Percentiles rank a stretch among this genome's conserved stretches.
Conservation (phyloP, 148 eudicot species). For the Persicaria tinctoria region DNA sequence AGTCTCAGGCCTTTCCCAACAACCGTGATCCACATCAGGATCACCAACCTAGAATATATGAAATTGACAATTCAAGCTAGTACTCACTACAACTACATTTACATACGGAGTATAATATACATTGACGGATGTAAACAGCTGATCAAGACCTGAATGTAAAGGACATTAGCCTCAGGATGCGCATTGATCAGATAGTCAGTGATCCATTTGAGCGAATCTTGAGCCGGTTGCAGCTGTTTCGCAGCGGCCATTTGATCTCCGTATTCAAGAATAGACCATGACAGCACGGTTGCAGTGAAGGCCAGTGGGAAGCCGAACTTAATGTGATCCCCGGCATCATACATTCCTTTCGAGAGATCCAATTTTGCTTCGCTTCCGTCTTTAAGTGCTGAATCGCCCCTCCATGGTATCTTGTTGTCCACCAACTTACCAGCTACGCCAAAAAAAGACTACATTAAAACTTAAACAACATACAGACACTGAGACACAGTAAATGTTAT, state of each 20-base stretch:
- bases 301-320: slow-evolving; percentile 96
- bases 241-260: slow-evolving; percentile 82
- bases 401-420: slow-evolving; percentile 64
- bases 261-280: slow-evolving; percentile 96
- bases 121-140: neutral
- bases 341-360: slow-evolving; percentile 89
- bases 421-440: slow-evolving; percentile 85
- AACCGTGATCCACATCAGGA: slow-evolving; percentile 65
- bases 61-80: neutral
- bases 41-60: slow-evolving; percentile 60
- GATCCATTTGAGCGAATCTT: slow-evolving; percentile 72
- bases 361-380: slow-evolving; percentile 66
- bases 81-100: neutral
- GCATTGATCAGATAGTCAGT: slow-evolving; percentile 74
- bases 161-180: slow-evolving; percentile 65
- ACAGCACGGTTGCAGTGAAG: slow-evolving; percentile 78
- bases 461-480: neutral
- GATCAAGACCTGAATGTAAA: slow-evolving; percentile 66
- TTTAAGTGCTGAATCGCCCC: slow-evolving; percentile 75
- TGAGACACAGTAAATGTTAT: too few relatives aligned
- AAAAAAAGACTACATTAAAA: neutral
- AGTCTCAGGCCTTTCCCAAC: slow-evolving; percentile 84
- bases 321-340: slow-evolving; percentile 97
- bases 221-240: slow-evolving; percentile 58
- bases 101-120: neutral